phyloP scores from a whole-genome alignment of 2,329 filamentous ascomycete genomes.

The Neoarthrinium moseri region DNA sequence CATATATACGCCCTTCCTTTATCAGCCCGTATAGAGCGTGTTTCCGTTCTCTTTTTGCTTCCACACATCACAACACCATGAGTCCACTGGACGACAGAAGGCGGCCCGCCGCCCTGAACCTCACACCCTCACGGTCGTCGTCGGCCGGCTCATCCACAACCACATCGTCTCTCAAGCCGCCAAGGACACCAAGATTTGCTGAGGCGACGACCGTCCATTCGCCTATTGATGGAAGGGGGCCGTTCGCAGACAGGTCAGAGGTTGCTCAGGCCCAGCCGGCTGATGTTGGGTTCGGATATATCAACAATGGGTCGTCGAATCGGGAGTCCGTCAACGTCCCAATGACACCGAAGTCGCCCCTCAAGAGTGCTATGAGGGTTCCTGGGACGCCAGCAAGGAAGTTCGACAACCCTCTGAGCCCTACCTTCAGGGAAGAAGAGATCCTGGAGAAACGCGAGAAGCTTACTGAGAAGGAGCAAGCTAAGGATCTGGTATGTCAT shows the following conservation, averaged over 20 bases:
- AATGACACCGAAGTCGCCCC: constrained; percentile 71
- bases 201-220: constrained; percentile 80
- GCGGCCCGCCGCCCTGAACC: constrained; percentile 55
- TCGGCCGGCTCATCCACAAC: constrained; percentile 52
- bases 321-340: constrained; percentile 60
- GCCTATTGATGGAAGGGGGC: constrained; percentile 62
- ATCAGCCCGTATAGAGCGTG: constrained; percentile 32
- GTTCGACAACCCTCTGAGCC: constrained; percentile 77
- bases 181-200: constrained; percentile 75
- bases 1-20: constrained; percentile 22
- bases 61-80: constrained; percentile 26
- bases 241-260: constrained; percentile 59
- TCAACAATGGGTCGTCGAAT: constrained; percentile 53
- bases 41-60: constrained; percentile 31
- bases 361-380: constrained; percentile 88
- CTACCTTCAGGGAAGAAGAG: constrained; percentile 88
- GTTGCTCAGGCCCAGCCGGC: constrained; percentile 69
- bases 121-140: constrained; percentile 47
- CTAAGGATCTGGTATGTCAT: constrained; percentile 75
- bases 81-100: constrained; percentile 49
- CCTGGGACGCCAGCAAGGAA: constrained; percentile 77
- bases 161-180: constrained; percentile 60
- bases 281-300: constrained; percentile 92
- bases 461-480: constrained; percentile 81
- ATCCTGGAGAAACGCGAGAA: constrained; percentile 81